phyloP scores from a whole-genome alignment of 371 early-diverging fungal genomes.

The Mortierella sp. region DNA sequence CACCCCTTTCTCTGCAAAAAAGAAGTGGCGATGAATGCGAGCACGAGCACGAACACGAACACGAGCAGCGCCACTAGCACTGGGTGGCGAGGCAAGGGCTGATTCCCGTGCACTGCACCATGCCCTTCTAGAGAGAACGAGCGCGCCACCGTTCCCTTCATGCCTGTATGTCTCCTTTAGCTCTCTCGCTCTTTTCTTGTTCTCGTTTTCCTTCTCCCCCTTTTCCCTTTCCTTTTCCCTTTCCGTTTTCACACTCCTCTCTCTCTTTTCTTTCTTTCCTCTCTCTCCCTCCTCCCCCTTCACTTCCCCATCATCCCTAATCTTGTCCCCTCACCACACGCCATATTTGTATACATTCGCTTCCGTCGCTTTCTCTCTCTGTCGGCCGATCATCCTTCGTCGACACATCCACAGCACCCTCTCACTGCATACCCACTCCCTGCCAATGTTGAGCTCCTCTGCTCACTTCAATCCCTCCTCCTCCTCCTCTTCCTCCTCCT shows the following conservation, averaged over 20 bases:
- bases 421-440: neutral
- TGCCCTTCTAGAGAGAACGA: neutral
- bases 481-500: too few relatives aligned
- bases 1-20: neutral
- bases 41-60: too few relatives aligned
- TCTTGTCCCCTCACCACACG: too few relatives aligned
- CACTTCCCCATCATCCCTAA: too few relatives aligned
- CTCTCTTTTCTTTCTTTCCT: neutral
- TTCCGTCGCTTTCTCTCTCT: neutral
- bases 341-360: too few relatives aligned
- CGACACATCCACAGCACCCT: neutral
- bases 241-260: conserved; percentile 1
- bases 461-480: neutral
- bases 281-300: neutral
- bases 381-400: neutral
- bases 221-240: neutral
- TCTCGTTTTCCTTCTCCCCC: neutral
- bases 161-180: neutral
- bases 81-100: neutral
- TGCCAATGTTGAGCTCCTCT: conserved; percentile 16
- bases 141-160: neutral
- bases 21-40: neutral
- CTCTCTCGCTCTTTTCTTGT: neutral
- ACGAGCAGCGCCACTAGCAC: too few relatives aligned
- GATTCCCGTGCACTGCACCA: too few relatives aligned